Evolutionary conservation across 768 basidiomycete genomes (phyloP).

Genomic region (Mycena vitilis): DNA sequence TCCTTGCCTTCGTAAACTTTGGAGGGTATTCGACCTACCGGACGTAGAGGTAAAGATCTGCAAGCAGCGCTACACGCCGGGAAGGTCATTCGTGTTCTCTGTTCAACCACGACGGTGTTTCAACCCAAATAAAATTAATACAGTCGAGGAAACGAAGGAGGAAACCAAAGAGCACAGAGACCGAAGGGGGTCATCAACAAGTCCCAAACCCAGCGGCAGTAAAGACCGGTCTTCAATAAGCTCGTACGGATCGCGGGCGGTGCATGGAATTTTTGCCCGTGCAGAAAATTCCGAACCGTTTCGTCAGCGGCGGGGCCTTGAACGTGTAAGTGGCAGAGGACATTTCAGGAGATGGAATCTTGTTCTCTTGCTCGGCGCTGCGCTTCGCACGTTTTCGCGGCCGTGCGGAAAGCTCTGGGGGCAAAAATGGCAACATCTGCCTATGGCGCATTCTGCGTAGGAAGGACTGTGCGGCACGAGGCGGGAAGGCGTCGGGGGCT

Average conservation of each 20-base stretch:
- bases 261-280: constrained; percentile 34
- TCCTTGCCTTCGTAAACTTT: too few relatives aligned
- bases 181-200: not conserved
- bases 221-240: constrained; percentile 11
- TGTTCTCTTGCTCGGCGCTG: constrained; percentile 20
- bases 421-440: not conserved
- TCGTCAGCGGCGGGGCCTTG: constrained; percentile 29
- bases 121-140: not conserved
- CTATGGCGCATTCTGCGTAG: constrained; percentile 13
- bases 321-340: constrained; percentile 16
- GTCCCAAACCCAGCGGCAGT: not conserved
- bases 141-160: not conserved
- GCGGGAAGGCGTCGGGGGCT: constrained; percentile 32
- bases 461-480: not conserved
- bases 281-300: constrained; percentile 36
- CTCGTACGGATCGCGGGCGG: constrained; percentile 1
- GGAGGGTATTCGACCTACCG: too few relatives aligned
- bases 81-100: too few relatives aligned
- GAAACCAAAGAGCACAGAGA: not conserved
- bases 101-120: too few relatives aligned
- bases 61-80: too few relatives aligned
- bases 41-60: too few relatives aligned
- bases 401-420: not conserved
- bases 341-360: constrained; percentile 8
- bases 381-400: constrained; percentile 18